Evolutionary conservation across 768 basidiomycete genomes (phyloP), one percentile per base, ranked within the genome.

Genomic region (Trametes cingulata): DNA sequence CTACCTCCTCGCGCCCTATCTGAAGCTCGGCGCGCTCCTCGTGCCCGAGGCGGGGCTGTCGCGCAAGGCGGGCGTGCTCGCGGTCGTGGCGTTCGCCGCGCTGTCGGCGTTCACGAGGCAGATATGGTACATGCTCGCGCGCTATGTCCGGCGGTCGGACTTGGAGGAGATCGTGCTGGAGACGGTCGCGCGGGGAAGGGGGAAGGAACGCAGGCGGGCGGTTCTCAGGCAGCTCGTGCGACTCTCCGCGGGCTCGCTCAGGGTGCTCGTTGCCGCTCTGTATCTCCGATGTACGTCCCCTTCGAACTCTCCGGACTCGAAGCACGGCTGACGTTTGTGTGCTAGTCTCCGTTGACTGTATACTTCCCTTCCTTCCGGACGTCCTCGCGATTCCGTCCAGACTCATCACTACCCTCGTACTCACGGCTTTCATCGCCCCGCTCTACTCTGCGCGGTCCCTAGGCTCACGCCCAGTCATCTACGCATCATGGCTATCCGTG

Each of bases 121-220:
- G 64, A 74, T 91, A 49, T 88, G 86, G 85, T 90, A 88, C 73
- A 82, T 90, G 78, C 80, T 91, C n/a, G 83, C 85, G 45, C 80
- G 86, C 33, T 89, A 91, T 71, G 76, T 88, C 45, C 82, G 83
- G 65, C 82, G 83, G 70, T 77, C 80, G 33, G 84, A 88, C 61
- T 70, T 86, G 37, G 85, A 89, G 69, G 88, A 90, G 61, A 76
- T 91, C 41, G 68, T 90, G 51, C 66, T 86, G 17, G 81, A 87
- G 63, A 77, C 83, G 0, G 83, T 90, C 68, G 82, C 85, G 17
- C 78, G 80, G 55, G 81, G 74, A 45, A 41, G 81, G 65, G 80
- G 80, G n/a, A 82, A 79, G 67, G 82, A 83, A 68, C 70, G 73
- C 25, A 75, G 71, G 57, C 72, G 86, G 49, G 63, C 69, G 40